These are phyloP conservation scores for Talaromyces nanjingensis DNA, from an alignment of 495 filamentous ascomycete species.

Conservation along the genomic window DNA sequence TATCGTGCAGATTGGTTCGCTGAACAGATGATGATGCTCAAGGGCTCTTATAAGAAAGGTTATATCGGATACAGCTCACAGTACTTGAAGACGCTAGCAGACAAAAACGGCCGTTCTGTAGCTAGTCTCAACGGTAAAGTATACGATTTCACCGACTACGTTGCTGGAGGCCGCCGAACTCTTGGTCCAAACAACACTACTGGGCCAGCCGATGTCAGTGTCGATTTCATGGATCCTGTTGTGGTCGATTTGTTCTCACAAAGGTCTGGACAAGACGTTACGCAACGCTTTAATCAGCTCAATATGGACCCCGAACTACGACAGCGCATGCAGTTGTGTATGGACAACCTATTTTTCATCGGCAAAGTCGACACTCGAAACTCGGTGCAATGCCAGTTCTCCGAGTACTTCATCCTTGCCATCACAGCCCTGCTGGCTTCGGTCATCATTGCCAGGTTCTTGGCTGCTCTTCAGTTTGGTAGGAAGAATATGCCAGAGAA, in stretches of 20 bases:
- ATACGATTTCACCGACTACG: conserved; percentile 88
- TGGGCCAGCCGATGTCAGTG: conserved; percentile 44
- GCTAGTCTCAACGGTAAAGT: conserved; percentile 74
- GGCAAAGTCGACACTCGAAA: conserved; percentile 89
- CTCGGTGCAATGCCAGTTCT: conserved; percentile 77
- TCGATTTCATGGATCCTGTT: conserved; percentile 73
- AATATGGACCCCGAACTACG: conserved; percentile 46
- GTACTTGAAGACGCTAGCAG: conserved; percentile 65
- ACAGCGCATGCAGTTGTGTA: conserved; percentile 68
- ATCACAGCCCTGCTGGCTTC: conserved; percentile 73
- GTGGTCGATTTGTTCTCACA: conserved; percentile 73
- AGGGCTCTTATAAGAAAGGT: conserved; percentile 75
- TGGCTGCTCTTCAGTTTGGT: conserved; percentile 90
- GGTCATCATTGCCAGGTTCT: conserved; percentile 92
- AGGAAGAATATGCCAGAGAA: conserved; percentile 89
- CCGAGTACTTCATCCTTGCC: conserved; percentile 86
- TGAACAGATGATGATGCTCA: conserved; percentile 73
- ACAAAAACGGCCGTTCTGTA: conserved; percentile 53
- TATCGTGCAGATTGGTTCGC: conserved; percentile 83
- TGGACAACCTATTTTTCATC: conserved; percentile 94
- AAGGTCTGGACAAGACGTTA: conserved; percentile 71
- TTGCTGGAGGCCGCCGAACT: conserved; percentile 64
- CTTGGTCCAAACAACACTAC: conserved; percentile 44
- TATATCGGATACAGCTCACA: conserved; percentile 76
- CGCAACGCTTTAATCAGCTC: conserved; percentile 72